Percentiles rank a stretch among this genome's conserved stretches.
Conservation (phyloP, 176 grass and related monocot genomes). For the Calamus simplicifolius region DNA sequence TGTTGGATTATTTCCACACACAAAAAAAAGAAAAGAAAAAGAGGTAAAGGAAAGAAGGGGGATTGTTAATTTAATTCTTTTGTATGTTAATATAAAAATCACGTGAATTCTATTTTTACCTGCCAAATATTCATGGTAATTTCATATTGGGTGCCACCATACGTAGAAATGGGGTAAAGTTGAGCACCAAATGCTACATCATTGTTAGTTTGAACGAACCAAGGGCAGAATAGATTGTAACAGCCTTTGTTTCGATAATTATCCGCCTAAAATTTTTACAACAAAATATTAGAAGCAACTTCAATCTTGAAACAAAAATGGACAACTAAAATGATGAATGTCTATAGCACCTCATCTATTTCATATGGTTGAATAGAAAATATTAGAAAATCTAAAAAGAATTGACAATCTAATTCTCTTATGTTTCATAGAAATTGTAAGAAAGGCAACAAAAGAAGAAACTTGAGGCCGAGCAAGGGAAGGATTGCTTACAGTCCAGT, state of each 20-base stretch:
- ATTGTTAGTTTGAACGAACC: constrained; percentile 84
- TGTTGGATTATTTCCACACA: constrained; percentile 65
- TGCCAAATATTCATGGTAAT: constrained; percentile 94
- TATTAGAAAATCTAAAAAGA: no score
- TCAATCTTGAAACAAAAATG: background rate
- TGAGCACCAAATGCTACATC: constrained; percentile 81
- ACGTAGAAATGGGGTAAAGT: constrained; percentile 76
- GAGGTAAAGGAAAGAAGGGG: background rate
- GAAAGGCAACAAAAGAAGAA: constrained; percentile 9
- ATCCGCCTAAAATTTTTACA: constrained; percentile 48
- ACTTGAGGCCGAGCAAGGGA: background rate
- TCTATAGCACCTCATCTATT: background rate
- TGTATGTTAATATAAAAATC: no score
- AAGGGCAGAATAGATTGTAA: constrained; percentile 82
- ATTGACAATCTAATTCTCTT: no score
- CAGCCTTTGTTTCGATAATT: constrained; percentile 85
- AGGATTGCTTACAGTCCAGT: constrained; percentile 4
- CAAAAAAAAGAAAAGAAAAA: background rate
- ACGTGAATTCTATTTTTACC: constrained; percentile 33
- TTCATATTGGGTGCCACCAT: constrained; percentile 74
- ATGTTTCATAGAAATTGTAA: no score
- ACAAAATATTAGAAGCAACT: background rate
- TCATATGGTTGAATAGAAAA: no score
- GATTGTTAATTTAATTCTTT: no score
- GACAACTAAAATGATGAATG: background rate